These are phyloP conservation scores for Epichloe gansuensis DNA, from an alignment of 2,329 filamentous ascomycete genomes.

Conservation along the genomic window DNA sequence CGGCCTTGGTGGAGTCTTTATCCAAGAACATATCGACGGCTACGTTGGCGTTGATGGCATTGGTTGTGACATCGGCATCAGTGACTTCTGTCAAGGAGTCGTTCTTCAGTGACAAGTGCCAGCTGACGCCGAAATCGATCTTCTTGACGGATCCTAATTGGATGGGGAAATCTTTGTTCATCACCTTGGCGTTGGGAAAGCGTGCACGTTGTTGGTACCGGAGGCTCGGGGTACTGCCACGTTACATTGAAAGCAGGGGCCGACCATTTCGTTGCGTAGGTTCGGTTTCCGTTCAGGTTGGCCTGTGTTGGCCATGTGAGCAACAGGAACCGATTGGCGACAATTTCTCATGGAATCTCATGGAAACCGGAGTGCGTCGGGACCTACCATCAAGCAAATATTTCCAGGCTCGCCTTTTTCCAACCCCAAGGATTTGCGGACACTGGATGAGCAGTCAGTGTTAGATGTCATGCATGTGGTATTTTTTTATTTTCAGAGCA, in stretches of 20 bases:
- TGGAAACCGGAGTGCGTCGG: not conserved
- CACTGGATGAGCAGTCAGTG: conserved; percentile 21
- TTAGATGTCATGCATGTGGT: not conserved
- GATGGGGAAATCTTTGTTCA: conserved; percentile 30
- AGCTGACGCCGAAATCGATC: conserved; percentile 33
- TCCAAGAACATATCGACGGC: conserved; percentile 49
- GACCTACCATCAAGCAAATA: conserved; percentile 42
- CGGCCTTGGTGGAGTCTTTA: conserved; percentile 25
- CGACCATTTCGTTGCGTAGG: conserved; percentile 32
- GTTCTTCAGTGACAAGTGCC: conserved; percentile 36
- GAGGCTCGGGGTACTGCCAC: conserved; percentile 34
- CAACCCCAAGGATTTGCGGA: conserved; percentile 46
- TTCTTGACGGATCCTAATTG: conserved; percentile 25
- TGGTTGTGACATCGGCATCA: conserved; percentile 18
- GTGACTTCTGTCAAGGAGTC: conserved; percentile 23
- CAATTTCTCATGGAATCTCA: not conserved
- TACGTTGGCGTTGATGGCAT: conserved; percentile 40
- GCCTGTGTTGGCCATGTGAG: not conserved
- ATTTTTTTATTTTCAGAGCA: not conserved
- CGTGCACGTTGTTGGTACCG: conserved; percentile 32
- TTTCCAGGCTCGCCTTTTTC: conserved; percentile 23
- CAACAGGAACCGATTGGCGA: not conserved
- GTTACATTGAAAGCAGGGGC: conserved; percentile 40
- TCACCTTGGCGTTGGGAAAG: conserved; percentile 41
- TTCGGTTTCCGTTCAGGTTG: conserved; percentile 25